A percentile compares a stretch with the other conserved stretches of the same genome.
phyloP scores from a whole-genome alignment of 1,284 basidiomycete genomes.

The Cryptococcus sp. region DNA sequence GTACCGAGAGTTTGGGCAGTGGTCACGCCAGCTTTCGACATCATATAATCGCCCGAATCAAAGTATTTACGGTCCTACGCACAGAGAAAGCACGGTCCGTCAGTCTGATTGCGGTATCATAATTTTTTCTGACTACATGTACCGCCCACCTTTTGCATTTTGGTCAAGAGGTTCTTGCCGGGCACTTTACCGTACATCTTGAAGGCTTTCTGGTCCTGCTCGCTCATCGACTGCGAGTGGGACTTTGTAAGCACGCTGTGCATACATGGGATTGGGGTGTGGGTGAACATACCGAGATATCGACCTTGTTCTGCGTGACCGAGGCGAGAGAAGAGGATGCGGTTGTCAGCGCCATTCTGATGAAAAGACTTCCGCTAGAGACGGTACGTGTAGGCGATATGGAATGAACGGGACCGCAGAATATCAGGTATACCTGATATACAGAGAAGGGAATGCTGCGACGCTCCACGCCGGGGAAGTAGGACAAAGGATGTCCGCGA shows the following conservation, averaged over 20 bases:
- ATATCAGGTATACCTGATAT: background rate
- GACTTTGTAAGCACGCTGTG: background rate
- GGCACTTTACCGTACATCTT: conserved; percentile 93
- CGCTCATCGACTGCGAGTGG: conserved; percentile 68
- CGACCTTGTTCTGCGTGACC: conserved; percentile 50
- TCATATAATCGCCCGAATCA: conserved; percentile 94
- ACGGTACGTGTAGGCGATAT: background rate
- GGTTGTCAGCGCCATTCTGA: conserved; percentile 10
- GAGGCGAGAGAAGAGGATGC: background rate
- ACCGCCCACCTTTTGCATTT: conserved; percentile 82
- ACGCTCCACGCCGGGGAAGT: background rate
- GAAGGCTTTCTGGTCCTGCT: conserved; percentile 93
- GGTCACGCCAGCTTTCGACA: conserved; percentile 88
- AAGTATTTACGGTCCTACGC: conserved; percentile 95
- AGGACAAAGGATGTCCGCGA: conserved; percentile 20
- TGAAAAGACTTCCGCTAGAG: background rate
- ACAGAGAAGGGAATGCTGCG: background rate
- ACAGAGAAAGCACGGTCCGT: too few relatives aligned
- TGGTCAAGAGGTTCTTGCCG: conserved; percentile 84
- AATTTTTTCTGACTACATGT: background rate
- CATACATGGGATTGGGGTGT: background rate
- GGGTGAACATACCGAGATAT: conserved; percentile 43
- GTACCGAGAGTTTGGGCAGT: conserved; percentile 87
- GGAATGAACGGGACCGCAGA: background rate
- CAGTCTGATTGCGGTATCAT: too few relatives aligned